Evolutionary conservation across 441 rosid species (phyloP).

Genomic region (Melastoma candidum): DNA sequence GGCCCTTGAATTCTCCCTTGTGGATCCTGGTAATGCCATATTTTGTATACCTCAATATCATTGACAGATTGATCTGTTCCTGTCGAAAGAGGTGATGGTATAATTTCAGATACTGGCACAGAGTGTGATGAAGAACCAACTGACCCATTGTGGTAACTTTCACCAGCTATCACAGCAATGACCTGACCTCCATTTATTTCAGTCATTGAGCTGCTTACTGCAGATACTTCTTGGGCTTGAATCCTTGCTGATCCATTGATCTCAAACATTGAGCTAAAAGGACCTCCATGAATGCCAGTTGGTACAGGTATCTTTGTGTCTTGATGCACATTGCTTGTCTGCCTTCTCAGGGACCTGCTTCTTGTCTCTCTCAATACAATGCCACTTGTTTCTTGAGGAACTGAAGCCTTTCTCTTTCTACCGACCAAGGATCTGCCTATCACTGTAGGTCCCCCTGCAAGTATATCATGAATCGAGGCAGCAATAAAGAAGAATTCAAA

Average conservation of each 20-base stretch:
- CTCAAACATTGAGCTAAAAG: slow-evolving; percentile 25
- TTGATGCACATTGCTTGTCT: slow-evolving; percentile 25
- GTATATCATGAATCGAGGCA: slow-evolving; percentile 8
- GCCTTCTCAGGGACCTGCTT: slow-evolving; percentile 24
- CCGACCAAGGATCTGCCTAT: slow-evolving; percentile 23
- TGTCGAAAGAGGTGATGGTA: slow-evolving; percentile 26
- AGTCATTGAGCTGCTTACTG: slow-evolving; percentile 17
- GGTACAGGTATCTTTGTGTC: slow-evolving; percentile 16
- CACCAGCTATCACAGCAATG: slow-evolving; percentile 18
- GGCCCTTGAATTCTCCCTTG: slow-evolving; percentile 86
- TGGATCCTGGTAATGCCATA: slow-evolving; percentile 94
- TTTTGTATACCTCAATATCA: slow-evolving; percentile 39
- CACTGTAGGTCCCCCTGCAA: slow-evolving; percentile 36
- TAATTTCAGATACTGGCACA: slow-evolving; percentile 26
- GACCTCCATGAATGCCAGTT: slow-evolving; percentile 25
- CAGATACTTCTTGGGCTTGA: slow-evolving; percentile 22
- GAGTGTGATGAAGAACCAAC: slow-evolving; percentile 23
- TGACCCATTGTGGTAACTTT: slow-evolving; percentile 17
- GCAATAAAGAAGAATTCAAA: slow-evolving; percentile 10
- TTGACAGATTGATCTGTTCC: slow-evolving; percentile 29
- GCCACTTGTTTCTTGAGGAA: slow-evolving; percentile 23
- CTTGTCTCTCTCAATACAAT: slow-evolving; percentile 27
- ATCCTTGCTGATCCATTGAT: slow-evolving; percentile 19
- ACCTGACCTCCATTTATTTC: slow-evolving; percentile 26
- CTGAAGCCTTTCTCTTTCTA: slow-evolving; percentile 25